phyloP scores from a whole-genome alignment of 257 asterid genomes.

The Gentiana dahurica region DNA sequence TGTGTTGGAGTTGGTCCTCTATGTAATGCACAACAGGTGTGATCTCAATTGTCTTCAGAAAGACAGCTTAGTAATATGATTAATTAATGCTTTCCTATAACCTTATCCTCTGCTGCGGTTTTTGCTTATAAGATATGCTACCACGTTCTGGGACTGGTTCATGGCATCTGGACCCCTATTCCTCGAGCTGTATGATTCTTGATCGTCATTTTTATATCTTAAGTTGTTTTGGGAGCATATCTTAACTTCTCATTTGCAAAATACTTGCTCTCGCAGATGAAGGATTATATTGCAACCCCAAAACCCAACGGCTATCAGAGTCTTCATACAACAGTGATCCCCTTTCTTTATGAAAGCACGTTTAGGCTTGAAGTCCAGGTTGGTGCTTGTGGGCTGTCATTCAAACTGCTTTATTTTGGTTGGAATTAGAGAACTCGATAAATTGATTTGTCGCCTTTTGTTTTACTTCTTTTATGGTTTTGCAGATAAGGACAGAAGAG shows the following conservation, averaged over 20 bases:
- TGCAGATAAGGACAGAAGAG: constrained; percentile 85
- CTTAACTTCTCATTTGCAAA: constrained; percentile 7
- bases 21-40: constrained; percentile 83
- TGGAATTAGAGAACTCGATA: neutral
- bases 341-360: constrained; percentile 93
- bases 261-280: constrained; percentile 50
- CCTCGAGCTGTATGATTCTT: constrained; percentile 72
- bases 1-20: constrained; percentile 81
- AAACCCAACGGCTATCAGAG: constrained; percentile 88
- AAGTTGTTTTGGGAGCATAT: neutral
- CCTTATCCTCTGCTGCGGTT: constrained; percentile 16
- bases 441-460: neutral
- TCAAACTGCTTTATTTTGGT: neutral
- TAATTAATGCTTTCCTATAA: neutral
- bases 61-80: neutral
- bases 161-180: constrained; percentile 89
- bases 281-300: constrained; percentile 88
- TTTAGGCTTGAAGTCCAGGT: constrained; percentile 94
- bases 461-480: constrained; percentile 4
- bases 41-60: constrained; percentile 1
- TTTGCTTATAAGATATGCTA: constrained; percentile 58
- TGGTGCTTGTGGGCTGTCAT: constrained; percentile 7
- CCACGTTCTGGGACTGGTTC: constrained; percentile 90
- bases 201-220: constrained; percentile 9
- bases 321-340: constrained; percentile 91